Percentiles rank a stretch among this genome's conserved stretches.
Evolutionary conservation across 1,284 basidiomycete genomes (phyloP).

Genomic region (Cutaneotrichosporon mucoides): DNA sequence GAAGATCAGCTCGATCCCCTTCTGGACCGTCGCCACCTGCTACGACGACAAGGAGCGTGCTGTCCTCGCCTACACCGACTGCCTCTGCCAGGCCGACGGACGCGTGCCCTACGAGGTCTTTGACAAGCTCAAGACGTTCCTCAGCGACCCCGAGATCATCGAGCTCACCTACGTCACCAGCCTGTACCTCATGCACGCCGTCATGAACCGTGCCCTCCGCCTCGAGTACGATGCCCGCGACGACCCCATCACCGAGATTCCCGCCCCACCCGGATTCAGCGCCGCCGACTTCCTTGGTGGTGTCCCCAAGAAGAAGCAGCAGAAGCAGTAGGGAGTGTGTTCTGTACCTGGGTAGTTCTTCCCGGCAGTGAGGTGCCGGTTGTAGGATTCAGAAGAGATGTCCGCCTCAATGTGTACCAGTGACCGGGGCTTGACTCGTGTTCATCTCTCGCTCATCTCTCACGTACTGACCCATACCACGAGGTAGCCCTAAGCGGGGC

Average conservation of each 20-base stretch:
- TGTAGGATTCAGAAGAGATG: no score
- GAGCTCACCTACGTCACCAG: constrained; percentile 5
- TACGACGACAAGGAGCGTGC: constrained; percentile 2
- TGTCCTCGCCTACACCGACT: constrained; percentile 4
- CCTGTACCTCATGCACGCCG: constrained; percentile 8
- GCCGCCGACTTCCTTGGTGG: constrained; percentile 7
- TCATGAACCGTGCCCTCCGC: constrained; percentile 2
- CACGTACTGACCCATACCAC: no score
- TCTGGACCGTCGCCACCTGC: neutral
- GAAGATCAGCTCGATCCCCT: neutral
- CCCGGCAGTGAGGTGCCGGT: no score
- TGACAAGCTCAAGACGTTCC: constrained; percentile 1
- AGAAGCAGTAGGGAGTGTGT: no score
- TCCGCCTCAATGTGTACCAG: no score
- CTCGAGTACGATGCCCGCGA: constrained; percentile 6
- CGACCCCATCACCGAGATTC: constrained; percentile 7
- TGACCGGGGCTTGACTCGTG: no score
- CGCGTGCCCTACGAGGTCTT: constrained; percentile 3
- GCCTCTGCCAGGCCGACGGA: neutral
- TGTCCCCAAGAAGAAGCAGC: neutral
- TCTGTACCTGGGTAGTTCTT: no score
- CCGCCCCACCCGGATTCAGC: constrained; percentile 1
- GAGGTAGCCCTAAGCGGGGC: no score
- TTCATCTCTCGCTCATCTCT: no score
- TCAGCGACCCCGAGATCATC: constrained; percentile 1